A percentile compares a stretch with the other conserved stretches of the same genome.
Evolutionary conservation across 352 stramenopile species (phyloP).

Genomic region (Pythium phragmiticola): DNA sequence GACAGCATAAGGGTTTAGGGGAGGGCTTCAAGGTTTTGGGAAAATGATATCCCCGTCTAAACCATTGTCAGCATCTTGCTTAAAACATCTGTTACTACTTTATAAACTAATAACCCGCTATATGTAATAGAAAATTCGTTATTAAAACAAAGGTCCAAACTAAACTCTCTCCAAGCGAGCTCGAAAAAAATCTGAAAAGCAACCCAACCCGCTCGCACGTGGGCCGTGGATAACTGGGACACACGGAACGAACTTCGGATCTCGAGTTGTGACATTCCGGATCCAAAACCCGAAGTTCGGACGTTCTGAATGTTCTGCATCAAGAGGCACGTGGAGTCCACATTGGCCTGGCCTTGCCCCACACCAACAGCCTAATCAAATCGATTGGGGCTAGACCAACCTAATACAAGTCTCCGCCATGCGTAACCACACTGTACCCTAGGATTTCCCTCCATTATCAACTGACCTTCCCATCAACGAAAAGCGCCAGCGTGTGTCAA

Average conservation of each 20-base stretch:
- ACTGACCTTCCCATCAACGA: background rate
- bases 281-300: too few relatives aligned
- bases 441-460: background rate
- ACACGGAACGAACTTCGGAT: too few relatives aligned
- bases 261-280: too few relatives aligned
- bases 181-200: conserved; percentile 23
- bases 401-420: background rate
- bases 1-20: conserved; percentile 5
- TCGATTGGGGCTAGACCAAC: background rate
- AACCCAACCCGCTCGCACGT: conserved; percentile 8
- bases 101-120: background rate
- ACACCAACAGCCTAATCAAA: background rate
- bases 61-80: background rate
- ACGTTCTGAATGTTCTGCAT: too few relatives aligned
- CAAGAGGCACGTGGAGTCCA: too few relatives aligned
- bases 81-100: background rate
- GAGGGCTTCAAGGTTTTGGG: conserved; percentile 5
- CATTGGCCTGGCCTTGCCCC: background rate
- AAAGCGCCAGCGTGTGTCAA: background rate
- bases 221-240: too few relatives aligned
- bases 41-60: conserved; percentile 10
- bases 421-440: background rate
- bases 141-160: background rate
- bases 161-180: background rate
- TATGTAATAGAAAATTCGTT: too few relatives aligned